These are phyloP conservation scores for Candida manassasensis DNA, from an alignment of 805 yeast genomes.

Conservation along the genomic window DNA sequence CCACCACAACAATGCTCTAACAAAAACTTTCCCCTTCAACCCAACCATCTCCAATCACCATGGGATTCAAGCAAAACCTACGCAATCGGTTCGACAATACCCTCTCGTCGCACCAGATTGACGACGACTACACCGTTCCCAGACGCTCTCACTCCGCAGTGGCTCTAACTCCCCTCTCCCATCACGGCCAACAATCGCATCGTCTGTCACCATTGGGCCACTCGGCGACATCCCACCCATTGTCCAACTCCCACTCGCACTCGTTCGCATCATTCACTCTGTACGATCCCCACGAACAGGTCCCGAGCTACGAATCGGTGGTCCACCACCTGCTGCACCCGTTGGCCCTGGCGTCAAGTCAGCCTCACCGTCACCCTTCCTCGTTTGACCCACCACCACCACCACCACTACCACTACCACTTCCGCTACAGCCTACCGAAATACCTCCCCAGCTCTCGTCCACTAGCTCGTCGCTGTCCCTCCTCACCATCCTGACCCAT, in stretches of 20 bases:
- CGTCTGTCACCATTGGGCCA: conserved; percentile 7
- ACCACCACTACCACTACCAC: conserved; percentile 3
- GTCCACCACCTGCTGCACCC: conserved; percentile 4
- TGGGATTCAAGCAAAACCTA: conserved; percentile 22
- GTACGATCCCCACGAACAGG: conserved; percentile 30
- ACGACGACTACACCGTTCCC: conserved; percentile 24
- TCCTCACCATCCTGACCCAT: conserved; percentile 1
- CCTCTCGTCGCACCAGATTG: conserved; percentile 28
- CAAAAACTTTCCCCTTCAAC: too few relatives aligned
- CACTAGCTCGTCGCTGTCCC: conserved; percentile 1
- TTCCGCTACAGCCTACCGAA: background rate
- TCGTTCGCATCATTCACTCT: background rate
- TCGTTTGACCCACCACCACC: background rate
- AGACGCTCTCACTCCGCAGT: conserved; percentile 9
- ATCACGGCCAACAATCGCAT: conserved; percentile 2
- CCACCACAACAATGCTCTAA: too few relatives aligned
- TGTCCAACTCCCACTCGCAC: background rate
- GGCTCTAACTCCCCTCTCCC: conserved; percentile 6
- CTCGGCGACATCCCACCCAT: background rate
- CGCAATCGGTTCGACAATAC: conserved; percentile 22
- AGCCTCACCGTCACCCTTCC: background rate
- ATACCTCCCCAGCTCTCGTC: background rate
- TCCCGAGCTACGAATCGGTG: conserved; percentile 35
- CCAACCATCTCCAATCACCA: too few relatives aligned
- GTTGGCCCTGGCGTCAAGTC: background rate